Conservation (phyloP, 208 protist species). For the Trypanosoma grayi region DNA sequence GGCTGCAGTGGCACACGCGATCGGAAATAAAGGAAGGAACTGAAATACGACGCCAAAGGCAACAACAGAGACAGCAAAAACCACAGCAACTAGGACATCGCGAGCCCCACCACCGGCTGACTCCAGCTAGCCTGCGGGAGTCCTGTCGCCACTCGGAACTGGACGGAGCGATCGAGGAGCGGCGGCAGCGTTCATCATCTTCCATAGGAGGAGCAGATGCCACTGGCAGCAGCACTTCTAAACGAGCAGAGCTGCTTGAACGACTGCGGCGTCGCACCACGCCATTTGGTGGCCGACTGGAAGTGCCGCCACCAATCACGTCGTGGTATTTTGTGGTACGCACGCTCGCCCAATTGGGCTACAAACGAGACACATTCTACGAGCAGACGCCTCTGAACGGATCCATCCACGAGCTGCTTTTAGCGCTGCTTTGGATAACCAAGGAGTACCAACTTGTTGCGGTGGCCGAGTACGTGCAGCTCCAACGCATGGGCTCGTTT, state of each 20-base stretch:
- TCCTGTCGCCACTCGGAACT: neutral
- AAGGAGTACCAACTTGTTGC: conserved; percentile 58
- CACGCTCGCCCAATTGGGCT: conserved; percentile 57
- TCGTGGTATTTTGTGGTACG: conserved; percentile 58
- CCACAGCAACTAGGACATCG: neutral
- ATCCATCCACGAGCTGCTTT: conserved; percentile 57
- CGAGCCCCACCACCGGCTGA: neutral
- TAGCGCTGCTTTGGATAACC: conserved; percentile 80
- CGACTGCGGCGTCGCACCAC: neutral
- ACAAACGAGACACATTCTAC: conserved; percentile 62
- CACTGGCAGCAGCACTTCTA: neutral
- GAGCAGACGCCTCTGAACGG: conserved; percentile 47
- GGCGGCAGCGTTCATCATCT: neutral
- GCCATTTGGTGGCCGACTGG: conserved; percentile 7
- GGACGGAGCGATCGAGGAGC: neutral
- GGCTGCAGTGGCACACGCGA: conserved; percentile 2
- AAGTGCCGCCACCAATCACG: conserved; percentile 23
- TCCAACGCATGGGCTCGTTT: conserved; percentile 50
- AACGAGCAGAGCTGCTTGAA: neutral
- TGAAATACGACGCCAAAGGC: neutral
- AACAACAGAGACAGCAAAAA: neutral
- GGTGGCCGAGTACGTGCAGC: conserved; percentile 63
- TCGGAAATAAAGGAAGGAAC: neutral
- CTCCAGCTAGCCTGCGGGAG: neutral
- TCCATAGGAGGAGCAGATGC: neutral